Conservation (phyloP, 495 filamentous ascomycete genomes). For the Tuber microsphaerosporum region DNA sequence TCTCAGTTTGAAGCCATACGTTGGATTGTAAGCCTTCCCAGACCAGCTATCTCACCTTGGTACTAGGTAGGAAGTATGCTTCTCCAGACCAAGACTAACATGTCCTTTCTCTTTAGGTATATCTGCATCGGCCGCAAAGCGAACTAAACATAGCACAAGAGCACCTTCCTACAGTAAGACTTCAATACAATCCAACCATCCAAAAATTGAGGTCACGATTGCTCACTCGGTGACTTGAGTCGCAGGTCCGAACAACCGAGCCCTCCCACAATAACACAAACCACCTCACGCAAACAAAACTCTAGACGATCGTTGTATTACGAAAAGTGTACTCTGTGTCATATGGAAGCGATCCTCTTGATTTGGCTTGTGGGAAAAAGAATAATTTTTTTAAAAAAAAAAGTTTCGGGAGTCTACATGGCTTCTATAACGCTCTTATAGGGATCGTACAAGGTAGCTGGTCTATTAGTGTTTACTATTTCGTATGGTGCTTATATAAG, state of each 20-base stretch:
- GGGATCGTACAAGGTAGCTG: background rate
- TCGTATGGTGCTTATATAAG: background rate
- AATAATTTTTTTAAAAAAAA: background rate
- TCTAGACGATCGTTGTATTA: background rate
- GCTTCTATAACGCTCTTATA: background rate
- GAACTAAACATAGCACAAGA: slow-evolving; percentile 17
- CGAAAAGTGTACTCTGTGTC: background rate
- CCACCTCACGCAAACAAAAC: background rate
- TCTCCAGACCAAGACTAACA: slow-evolving; percentile 11
- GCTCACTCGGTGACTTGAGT: background rate
- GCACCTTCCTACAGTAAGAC: background rate
- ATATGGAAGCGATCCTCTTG: background rate
- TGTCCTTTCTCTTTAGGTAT: slow-evolving; percentile 45
- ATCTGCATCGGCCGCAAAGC: slow-evolving; percentile 52
- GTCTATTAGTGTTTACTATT: background rate
- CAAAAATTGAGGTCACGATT: background rate
- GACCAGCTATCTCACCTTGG: slow-evolving; percentile 8
- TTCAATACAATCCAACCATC: background rate
- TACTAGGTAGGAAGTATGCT: slow-evolving; percentile 20
- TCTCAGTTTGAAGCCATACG: slow-evolving; percentile 53
- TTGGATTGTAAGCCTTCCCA: slow-evolving; percentile 25
- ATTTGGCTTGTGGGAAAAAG: background rate
- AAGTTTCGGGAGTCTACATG: background rate
- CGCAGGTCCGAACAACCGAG: background rate
- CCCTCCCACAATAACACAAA: background rate